Percentiles rank a stretch among this genome's conserved stretches.
Conservation (phyloP, 225 moss, liverwort and hornwort genomes). For the Marchantia paleacea region DNA sequence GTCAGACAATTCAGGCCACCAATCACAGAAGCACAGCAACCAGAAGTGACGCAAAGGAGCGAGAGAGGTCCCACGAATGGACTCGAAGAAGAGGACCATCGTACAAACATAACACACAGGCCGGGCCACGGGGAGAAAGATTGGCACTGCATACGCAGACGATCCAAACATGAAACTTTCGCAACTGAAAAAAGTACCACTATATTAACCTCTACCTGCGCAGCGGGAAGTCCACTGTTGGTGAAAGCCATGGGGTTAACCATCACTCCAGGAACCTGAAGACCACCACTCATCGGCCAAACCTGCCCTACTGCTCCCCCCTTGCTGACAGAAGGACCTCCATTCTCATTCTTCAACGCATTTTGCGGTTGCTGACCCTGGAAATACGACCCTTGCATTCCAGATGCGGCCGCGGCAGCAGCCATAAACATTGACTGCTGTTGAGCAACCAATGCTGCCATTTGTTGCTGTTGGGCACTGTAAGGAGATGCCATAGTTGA, state of each 20-base stretch:
- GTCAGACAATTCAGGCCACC: background rate
- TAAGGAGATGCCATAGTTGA: slow-evolving; percentile 60
- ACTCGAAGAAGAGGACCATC: background rate
- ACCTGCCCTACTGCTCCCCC: slow-evolving; percentile 53
- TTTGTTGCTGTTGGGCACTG: slow-evolving; percentile 64
- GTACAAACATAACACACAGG: no score
- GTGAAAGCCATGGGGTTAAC: slow-evolving; percentile 42
- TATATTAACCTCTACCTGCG: slow-evolving; percentile 39
- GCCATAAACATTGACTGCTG: slow-evolving; percentile 65
- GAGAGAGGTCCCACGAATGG: background rate
- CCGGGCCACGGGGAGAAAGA: no score
- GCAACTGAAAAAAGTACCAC: background rate
- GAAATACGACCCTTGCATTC: slow-evolving; percentile 50
- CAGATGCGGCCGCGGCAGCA: slow-evolving; percentile 63
- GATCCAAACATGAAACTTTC: background rate
- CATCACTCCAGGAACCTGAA: slow-evolving; percentile 51
- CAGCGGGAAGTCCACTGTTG: slow-evolving; percentile 50
- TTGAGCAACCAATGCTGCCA: slow-evolving; percentile 67
- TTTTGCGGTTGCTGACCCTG: slow-evolving; percentile 45
- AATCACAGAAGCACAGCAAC: background rate
- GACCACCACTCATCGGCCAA: slow-evolving; percentile 54
- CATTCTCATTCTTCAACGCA: slow-evolving; percentile 40
- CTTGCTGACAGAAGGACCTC: slow-evolving; percentile 33
- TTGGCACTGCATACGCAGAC: background rate
- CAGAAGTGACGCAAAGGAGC: background rate